Evolutionary conservation across 2,329 filamentous ascomycete genomes (phyloP), one percentile per base, ranked within the genome.

Genomic region (Monilinia aucupariae): DNA sequence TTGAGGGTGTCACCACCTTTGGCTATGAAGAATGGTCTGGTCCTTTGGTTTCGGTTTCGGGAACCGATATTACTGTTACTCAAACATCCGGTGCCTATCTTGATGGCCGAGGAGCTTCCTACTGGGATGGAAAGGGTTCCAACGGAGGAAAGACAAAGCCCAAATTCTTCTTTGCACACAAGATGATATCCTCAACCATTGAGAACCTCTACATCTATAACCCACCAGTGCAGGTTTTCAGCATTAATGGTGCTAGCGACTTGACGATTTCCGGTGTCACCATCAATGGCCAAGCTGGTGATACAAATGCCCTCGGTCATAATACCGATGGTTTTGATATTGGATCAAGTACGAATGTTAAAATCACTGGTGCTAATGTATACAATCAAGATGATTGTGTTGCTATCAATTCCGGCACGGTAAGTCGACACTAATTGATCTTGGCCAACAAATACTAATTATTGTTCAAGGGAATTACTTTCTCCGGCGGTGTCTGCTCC

Each of bases 1-100:
- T 89, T 74, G 75, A 83, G 65, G 87, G 87, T 51, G 82, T 78
- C 20, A 89, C 86, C n/a, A 84, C 81, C 61, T 89, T 87, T 69
- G 86, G 79, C 43, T 88, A 87, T 75, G 76, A 82, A 66, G 81
- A 86, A 69, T 89, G 85, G 86, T 71, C 72, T 3, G 86, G 86
- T 0, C 86, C 86, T 50, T 77, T 89, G 17, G 79, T 89, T 68
- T 79, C 80, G 34, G 77, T 89, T 66, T 81, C 81, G 1, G 87
- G 86, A 48, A 81, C 74, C 43, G 74, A 77, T 63, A 79, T 87
- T 69, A 78, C 76, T 50, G 76, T 87, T 32, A 76, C 76, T 25
- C 83, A 82, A 59, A 80, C 81, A 30, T 68, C 75, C 2, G 85
- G 82, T 25, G 77, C 77, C 64, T 75, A 78, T 41, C 79, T 88